phyloP scores from a whole-genome alignment of 1,139 yeast species.

The Hansenula sp. region DNA sequence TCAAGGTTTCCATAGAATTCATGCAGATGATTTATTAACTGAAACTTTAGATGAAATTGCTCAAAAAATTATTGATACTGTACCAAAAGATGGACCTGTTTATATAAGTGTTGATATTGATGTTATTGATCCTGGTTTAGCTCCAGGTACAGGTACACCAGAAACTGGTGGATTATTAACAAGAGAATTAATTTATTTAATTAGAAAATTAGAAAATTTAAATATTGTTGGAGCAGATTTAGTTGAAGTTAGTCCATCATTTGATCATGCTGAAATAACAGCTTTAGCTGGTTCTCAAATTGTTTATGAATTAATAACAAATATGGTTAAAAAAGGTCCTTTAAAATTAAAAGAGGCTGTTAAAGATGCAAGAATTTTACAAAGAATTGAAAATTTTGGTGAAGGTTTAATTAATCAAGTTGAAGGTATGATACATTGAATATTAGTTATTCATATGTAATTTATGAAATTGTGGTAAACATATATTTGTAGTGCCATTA shows the following conservation, averaged over 20 bases:
- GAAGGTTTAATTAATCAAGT: background rate
- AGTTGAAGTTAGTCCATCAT: conserved; percentile 75
- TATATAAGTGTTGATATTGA: conserved; percentile 74
- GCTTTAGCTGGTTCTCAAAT: conserved; percentile 76
- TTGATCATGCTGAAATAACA: conserved; percentile 68
- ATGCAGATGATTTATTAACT: conserved; percentile 66
- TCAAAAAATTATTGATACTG: conserved; percentile 41
- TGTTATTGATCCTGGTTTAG: conserved; percentile 76
- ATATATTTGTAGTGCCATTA: too few relatives aligned
- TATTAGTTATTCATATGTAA: too few relatives aligned
- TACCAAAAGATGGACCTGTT: conserved; percentile 57
- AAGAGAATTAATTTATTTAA: conserved; percentile 62
- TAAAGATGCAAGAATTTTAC: background rate
- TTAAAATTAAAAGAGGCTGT: background rate
- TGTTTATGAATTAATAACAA: conserved; percentile 63
- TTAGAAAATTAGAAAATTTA: conserved; percentile 53
- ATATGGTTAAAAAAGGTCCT: conserved; percentile 62
- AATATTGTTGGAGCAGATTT: conserved; percentile 74
- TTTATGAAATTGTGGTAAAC: too few relatives aligned
- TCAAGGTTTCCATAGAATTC: conserved; percentile 60
- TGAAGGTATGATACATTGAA: background rate
- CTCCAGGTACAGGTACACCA: conserved; percentile 82
- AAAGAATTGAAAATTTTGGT: background rate
- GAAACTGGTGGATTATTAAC: conserved; percentile 82
- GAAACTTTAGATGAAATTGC: conserved; percentile 51